Evolutionary conservation across 2,329 filamentous ascomycete species (phyloP), one percentile per base, ranked within the genome.

Genomic region (Aspergillus felis): DNA sequence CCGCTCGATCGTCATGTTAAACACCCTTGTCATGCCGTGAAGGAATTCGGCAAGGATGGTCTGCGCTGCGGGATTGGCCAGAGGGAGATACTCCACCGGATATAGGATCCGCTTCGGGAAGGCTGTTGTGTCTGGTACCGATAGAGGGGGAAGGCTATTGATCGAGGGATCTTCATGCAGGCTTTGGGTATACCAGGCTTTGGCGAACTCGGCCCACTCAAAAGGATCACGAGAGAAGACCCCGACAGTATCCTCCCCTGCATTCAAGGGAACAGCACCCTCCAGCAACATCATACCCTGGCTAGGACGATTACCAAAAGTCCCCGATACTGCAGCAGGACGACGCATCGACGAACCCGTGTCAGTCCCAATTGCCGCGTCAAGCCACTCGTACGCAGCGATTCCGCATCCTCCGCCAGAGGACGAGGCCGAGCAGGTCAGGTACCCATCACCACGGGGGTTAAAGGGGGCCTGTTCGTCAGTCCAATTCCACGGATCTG

Each of bases 261-360:
- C 65, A 0, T 71, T 71, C 1, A 81, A 62, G 0, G 79, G 76
- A 59, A 80, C 71, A 3, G 76, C 77, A 2, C 73, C 62, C n/a
- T 78, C 75, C 0, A 81, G 66, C 0, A 61, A 62, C 3, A 80
- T 74, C 3, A 78, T 65, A 0, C 68, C 74, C 5, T 77, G 74
- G 49, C 74, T 75, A 0, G 79, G 79, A 0, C 79, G 69, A 58
- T 79, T 78, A 0, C 78, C 81, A 38, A 78, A 81, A 0, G 78
- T 57, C 1, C 79, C 80, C 24, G 77, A 71, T 0, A 72, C 67
- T 0, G 68, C 70, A 1, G 78, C 76, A 0, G 80, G 80, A 0
- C 77, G 73, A n/a, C 80, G 73, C 54, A 82, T 79, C 4, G 73
- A 77, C 4, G 76, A 76, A 3, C 77, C 79, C 1, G 79, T 82